Evolutionary conservation across 2,329 filamentous ascomycete genomes (phyloP).

Genomic region (Clonostachys chloroleuca): DNA sequence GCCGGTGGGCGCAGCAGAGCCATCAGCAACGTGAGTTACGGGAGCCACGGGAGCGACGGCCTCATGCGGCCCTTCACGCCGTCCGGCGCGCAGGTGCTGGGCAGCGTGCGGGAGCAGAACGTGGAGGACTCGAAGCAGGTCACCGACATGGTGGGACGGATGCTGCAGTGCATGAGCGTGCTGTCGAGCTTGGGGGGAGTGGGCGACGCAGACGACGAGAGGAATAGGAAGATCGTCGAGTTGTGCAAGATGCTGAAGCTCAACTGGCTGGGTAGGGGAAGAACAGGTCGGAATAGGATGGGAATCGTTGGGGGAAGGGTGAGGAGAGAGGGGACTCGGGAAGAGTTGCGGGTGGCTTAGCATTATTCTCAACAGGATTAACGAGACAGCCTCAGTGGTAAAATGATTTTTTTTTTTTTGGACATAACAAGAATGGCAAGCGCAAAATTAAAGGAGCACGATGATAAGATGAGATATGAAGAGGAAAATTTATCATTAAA

Average conservation of each 20-base stretch:
- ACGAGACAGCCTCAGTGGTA: too few species aligned
- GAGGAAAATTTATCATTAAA: not conserved
- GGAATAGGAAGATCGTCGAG: conserved; percentile 75
- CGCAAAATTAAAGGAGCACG: too few species aligned
- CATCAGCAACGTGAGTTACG: conserved; percentile 77
- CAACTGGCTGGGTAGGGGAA: conserved; percentile 89
- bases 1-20: conserved; percentile 67
- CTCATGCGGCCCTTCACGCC: conserved; percentile 45
- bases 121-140: conserved; percentile 71
- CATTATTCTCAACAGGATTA: too few species aligned
- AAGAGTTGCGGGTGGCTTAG: conserved; percentile 33
- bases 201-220: conserved; percentile 57
- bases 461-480: not conserved
- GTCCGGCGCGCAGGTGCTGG: conserved; percentile 26
- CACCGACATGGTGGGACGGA: conserved; percentile 89
- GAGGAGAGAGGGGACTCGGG: conserved; percentile 34
- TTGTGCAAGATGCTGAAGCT: conserved; percentile 86
- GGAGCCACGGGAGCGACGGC: conserved; percentile 44
- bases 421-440: too few species aligned
- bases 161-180: conserved; percentile 95
- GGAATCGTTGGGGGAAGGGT: conserved; percentile 77
- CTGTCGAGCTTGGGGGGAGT: conserved; percentile 67
- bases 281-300: conserved; percentile 83
- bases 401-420: too few species aligned
- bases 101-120: conserved; percentile 51